These are phyloP conservation scores for Yamadazyma nakazawae DNA, from an alignment of 805 yeast species.

Conservation along the genomic window DNA sequence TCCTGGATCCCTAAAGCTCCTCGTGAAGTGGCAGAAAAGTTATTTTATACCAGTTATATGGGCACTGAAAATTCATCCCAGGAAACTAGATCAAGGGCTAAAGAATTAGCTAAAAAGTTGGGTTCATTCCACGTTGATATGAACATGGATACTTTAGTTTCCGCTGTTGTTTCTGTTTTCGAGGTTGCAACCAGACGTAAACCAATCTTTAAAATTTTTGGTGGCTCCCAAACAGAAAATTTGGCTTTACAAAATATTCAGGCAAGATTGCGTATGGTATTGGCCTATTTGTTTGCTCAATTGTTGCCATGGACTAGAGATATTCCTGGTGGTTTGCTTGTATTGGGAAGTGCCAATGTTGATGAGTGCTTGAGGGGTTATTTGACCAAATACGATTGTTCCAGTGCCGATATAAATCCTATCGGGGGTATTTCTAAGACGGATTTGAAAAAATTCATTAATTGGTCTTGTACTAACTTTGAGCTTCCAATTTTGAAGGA, in stretches of 20 bases:
- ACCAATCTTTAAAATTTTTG: constrained; percentile 88
- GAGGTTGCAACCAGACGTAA: constrained; percentile 86
- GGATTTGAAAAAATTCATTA: constrained; percentile 82
- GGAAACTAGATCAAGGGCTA: constrained; percentile 84
- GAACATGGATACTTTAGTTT: constrained; percentile 84
- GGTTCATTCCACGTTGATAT: constrained; percentile 90
- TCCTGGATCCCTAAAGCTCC: constrained; percentile 72
- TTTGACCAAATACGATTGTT: constrained; percentile 93
- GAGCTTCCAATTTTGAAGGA: constrained; percentile 72
- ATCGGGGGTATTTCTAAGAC: constrained; percentile 98
- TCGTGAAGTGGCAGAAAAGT: constrained; percentile 65
- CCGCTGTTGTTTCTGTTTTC: constrained; percentile 70
- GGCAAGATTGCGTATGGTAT: constrained; percentile 93
- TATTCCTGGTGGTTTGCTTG: constrained; percentile 73
- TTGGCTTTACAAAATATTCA: constrained; percentile 95
- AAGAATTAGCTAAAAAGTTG: constrained; percentile 64
- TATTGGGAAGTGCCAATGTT: constrained; percentile 93
- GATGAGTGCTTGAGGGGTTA: constrained; percentile 96
- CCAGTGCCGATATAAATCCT: constrained; percentile 96
- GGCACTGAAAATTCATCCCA: constrained; percentile 90
- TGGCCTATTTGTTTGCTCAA: constrained; percentile 91
- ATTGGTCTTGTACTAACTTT: constrained; percentile 67
- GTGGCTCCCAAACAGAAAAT: constrained; percentile 89
- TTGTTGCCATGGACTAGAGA: constrained; percentile 92
- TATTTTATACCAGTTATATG: constrained; percentile 92